phyloP scores from a whole-genome alignment of 306 rosid species.

The Lotus japonicus region DNA sequence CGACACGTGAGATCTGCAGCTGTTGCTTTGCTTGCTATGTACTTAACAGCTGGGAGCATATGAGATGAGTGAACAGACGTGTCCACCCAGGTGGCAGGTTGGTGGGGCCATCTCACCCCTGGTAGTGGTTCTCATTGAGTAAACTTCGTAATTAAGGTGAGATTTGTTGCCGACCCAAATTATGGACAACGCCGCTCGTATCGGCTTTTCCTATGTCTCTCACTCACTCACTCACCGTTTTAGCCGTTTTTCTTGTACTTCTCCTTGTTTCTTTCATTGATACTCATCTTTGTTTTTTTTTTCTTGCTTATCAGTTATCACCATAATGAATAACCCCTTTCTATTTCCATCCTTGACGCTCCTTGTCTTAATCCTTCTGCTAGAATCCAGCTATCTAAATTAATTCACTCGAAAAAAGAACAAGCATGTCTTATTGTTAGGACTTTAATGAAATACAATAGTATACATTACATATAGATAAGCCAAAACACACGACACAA shows the following conservation, averaged over 20 bases:
- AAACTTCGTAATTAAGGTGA: constrained; percentile 35
- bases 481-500: neutral
- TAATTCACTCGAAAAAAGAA: neutral
- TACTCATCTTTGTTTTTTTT: neutral
- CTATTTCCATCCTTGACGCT: neutral
- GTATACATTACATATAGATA: too few relatives aligned
- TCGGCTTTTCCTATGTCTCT: constrained; percentile 25
- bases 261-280: neutral
- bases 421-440: neutral
- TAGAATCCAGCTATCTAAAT: neutral
- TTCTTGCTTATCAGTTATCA: neutral
- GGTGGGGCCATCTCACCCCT: constrained; percentile 15
- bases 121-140: neutral
- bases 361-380: neutral
- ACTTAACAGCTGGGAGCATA: constrained; percentile 26
- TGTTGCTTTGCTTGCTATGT: constrained; percentile 33
- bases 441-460: neutral
- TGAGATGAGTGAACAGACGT: neutral
- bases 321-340: neutral
- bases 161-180: constrained; percentile 40
- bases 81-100: constrained; percentile 22
- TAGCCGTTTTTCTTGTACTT: constrained; percentile 19
- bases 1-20: constrained; percentile 33
- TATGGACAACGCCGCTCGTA: constrained; percentile 27
- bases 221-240: neutral